A percentile compares a stretch with the other conserved stretches of the same genome.
These are phyloP conservation scores for Mallotus repandus DNA, from an alignment of 441 rosid species.

Conservation along the genomic window DNA sequence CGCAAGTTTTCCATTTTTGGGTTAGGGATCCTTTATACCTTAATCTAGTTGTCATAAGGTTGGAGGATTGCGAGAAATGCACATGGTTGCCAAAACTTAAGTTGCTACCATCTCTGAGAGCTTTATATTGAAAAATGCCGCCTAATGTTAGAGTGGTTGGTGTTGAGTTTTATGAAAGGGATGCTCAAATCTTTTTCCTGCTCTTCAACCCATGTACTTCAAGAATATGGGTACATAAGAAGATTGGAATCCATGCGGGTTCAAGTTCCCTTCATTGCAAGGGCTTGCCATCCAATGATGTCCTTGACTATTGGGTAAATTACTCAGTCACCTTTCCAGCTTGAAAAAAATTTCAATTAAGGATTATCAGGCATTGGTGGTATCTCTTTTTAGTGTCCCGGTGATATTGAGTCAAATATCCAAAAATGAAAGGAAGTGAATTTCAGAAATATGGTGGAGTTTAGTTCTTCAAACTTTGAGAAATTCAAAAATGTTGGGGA, in stretches of 20 bases:
- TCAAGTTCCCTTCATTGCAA: neutral
- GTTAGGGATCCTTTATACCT: constrained; percentile 13
- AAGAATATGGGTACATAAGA: neutral
- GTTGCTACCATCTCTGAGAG: constrained; percentile 18
- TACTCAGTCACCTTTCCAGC: constrained; percentile 21
- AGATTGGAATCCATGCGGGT: neutral
- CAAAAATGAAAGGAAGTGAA: neutral
- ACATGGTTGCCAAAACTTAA: constrained; percentile 27
- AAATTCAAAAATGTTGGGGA: neutral
- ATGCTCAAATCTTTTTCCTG: neutral
- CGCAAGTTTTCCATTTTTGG: constrained; percentile 24
- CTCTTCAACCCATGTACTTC: neutral
- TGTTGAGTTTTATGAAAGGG: constrained; percentile 20
- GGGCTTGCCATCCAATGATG: too few relatives aligned
- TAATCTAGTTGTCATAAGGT: neutral
- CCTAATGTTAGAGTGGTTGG: neutral
- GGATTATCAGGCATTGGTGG: neutral
- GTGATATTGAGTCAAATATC: neutral
- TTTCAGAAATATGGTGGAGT: neutral
- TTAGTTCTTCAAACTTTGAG: neutral
- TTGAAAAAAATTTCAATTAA: constrained; percentile 11
- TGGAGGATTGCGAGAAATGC: neutral
- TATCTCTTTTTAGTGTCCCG: constrained; percentile 13
- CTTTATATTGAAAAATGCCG: constrained; percentile 22
- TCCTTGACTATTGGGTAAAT: constrained; percentile 9